Base-by-base conservation (phyloP, 2,329 filamentous ascomycete genomes). In the Aspergillus japonicus region DNA sequence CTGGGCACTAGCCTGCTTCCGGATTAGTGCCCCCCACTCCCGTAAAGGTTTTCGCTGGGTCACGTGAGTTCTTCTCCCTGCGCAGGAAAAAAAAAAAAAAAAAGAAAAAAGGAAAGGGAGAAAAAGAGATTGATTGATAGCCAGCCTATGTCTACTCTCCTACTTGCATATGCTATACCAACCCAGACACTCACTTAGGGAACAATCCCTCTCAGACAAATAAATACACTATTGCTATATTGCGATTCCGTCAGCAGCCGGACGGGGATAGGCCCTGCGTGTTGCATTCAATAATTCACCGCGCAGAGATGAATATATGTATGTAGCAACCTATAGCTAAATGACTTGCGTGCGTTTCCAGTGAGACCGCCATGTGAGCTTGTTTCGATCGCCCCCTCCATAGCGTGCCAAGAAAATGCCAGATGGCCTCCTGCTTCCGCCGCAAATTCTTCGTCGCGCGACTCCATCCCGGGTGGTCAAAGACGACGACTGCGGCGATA, bases 371-470 rank as follows among this genome's bases (percentile, higher is more conserved):
- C 42, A 53, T 50, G 48, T 55, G 51, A 58, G 58, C 59, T 64
- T 56, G 59, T 60, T 57, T 62, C 56, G 44, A 58, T 59, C 54
- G 16, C 60, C 47, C 54, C 14, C n/a, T 35, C 14, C 44, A 49
- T 21, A 62, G 56, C 56, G 64, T 61, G 71, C 71, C 72, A 74
- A 74, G 72, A 68, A 29, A 69, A 72, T 72, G 72, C 72, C 71
- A 73, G 71, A 72, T 73, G 66, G 68, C 69, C 69, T 70, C 61
- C 62, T 59, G 24, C 48, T 52, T 24, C 29, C 49, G 23, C 39
- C 24, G 47, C 50, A 51, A 47, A 56, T 58, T 62, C 55, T 50
- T 54, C 29, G 48, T 54, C 54, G 23, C 49, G 29, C 26, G 2
- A 19, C 5, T 23, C 39, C 53, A 21, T 33, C 39, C 39, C 16